phyloP scores from a whole-genome alignment of 306 rosid species.

The Luffa acutangula region DNA sequence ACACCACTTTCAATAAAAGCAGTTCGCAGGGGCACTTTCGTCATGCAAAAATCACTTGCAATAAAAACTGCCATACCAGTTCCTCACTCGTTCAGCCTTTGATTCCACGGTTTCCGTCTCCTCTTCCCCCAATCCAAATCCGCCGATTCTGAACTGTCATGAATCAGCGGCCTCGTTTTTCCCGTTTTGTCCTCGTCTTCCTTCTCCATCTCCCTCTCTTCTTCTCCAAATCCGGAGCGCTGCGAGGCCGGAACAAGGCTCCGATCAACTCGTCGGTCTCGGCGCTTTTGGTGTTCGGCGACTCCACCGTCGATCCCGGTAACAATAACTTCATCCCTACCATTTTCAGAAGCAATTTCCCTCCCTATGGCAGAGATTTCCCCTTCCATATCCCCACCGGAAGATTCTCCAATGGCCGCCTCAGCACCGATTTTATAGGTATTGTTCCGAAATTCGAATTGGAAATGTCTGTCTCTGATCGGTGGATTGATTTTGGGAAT shows the following conservation, averaged over 20 bases:
- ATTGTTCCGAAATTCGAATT: background rate
- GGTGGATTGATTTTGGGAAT: background rate
- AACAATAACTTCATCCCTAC: conserved; percentile 44
- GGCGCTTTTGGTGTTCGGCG: conserved; percentile 61
- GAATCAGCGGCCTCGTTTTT: background rate
- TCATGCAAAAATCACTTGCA: background rate
- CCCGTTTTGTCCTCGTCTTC: background rate
- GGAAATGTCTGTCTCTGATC: background rate
- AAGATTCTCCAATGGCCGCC: conserved; percentile 55
- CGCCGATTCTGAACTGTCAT: background rate
- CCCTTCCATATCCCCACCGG: conserved; percentile 39
- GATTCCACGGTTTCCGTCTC: background rate
- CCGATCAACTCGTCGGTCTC: conserved; percentile 10
- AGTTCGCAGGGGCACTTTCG: background rate
- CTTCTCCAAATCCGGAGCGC: background rate
- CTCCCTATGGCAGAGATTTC: conserved; percentile 57
- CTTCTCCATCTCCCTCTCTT: background rate
- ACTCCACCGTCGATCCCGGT: conserved; percentile 73
- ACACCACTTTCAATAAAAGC: background rate
- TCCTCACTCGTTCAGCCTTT: background rate
- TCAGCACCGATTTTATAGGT: conserved; percentile 57
- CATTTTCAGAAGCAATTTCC: conserved; percentile 38
- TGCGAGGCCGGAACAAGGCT: background rate
- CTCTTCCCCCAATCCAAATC: background rate
- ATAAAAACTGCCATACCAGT: background rate